Base-by-base conservation (phyloP, 805 yeast species). In the Candida arabinofermentans region DNA sequence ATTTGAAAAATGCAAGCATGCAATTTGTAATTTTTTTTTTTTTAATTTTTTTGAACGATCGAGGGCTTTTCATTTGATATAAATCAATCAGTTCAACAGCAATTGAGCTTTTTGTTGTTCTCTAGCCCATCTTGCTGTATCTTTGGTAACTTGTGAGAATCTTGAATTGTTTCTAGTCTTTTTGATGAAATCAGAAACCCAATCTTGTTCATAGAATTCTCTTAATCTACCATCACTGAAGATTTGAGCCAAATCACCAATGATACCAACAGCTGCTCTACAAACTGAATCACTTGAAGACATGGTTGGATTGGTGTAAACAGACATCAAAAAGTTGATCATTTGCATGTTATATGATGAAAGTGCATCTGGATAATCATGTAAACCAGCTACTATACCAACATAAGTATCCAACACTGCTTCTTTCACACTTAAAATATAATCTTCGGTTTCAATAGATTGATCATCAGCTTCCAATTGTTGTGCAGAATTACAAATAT, bases 61-160 rank as follows among this genome's bases (percentile, higher is more conserved):
- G n/a, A n/a, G n/a, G n/a, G n/a, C n/a, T n/a, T n/a, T n/a, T n/a
- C n/a, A n/a, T n/a, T n/a, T n/a, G n/a, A n/a, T n/a, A n/a, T n/a
- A n/a, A 19, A 39, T 8, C 9, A 13, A 36, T 17, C 21, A 23
- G 40, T 18, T 37, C 42, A 44, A 44, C 29, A 34, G 41, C 21
- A 52, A 27, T 37, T 54, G 59, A 17, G 45, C 36, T 64, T 76
- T 77, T 60, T 78, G 86, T 66, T 83, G 96, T 56, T 86, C 96
- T 53, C 93, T 78, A 13, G 99, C 97, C 98, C 98, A 93, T 66
- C 90, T 79, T 8, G 97, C 97, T n/a, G 96, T 86, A 57, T 85
- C 93, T 60, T 78, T 80, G 10, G 97, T 88, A 41, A 73, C 67
- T 53, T 76, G 78, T 27, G 79, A 70, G 58, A 81, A 86, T 24